Conservation (phyloP, 2,329 filamentous ascomycete genomes). For the Atkinsonella texensis region DNA sequence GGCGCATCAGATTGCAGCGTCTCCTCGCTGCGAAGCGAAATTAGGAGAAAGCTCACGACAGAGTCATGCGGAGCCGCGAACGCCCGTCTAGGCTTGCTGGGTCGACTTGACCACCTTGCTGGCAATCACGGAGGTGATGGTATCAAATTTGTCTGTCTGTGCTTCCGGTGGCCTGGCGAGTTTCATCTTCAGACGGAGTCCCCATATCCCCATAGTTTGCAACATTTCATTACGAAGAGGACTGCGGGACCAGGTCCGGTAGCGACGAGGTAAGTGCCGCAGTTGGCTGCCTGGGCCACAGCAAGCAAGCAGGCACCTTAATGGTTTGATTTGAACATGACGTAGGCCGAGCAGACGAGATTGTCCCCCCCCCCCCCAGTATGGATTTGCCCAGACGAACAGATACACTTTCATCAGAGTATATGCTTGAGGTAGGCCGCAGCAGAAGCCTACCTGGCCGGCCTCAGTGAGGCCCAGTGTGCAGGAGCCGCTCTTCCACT, state of each 20-base stretch:
- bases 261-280: background rate
- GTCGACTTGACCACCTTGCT: too few relatives aligned
- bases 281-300: background rate
- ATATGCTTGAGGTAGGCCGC: background rate
- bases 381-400: conserved; percentile 10
- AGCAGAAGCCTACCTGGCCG: too few relatives aligned
- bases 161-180: too few relatives aligned
- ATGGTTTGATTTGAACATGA: conserved; percentile 22
- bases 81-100: too few relatives aligned
- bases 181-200: too few relatives aligned
- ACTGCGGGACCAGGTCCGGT: background rate
- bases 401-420: background rate
- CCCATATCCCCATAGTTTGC: background rate
- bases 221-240: background rate
- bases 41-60: too few relatives aligned
- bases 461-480: background rate
- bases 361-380: conserved; percentile 30
- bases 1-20: too few relatives aligned
- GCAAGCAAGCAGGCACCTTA: background rate
- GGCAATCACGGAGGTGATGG: too few relatives aligned
- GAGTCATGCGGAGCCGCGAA: too few relatives aligned
- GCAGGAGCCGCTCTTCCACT: background rate
- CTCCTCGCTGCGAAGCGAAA: too few relatives aligned
- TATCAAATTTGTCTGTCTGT: too few relatives aligned
- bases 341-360: conserved; percentile 29